Percentiles rank a stretch among this genome's conserved stretches.
phyloP scores from a whole-genome alignment of 176 grass and related monocot genomes.

The Hyparrhenia diplandra region DNA sequence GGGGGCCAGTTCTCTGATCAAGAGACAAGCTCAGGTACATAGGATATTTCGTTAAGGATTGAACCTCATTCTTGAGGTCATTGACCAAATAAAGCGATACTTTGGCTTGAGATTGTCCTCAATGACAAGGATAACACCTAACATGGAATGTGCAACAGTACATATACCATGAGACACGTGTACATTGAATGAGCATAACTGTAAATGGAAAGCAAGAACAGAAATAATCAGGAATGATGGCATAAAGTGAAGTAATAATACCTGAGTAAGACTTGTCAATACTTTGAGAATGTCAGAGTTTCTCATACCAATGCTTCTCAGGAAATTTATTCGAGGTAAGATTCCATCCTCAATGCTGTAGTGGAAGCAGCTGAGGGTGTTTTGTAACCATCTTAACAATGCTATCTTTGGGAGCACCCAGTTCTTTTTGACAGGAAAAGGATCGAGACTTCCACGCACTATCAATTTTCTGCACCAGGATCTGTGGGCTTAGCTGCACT shows the following conservation, averaged over 20 bases:
- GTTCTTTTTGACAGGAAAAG: constrained; percentile 80
- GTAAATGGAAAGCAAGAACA: neutral
- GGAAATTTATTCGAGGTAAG: constrained; percentile 84
- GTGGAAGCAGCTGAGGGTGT: constrained; percentile 90
- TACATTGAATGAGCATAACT: neutral
- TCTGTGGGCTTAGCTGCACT: constrained; percentile 93
- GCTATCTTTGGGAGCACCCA: constrained; percentile 79
- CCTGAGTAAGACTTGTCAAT: constrained; percentile 92
- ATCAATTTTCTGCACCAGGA: constrained; percentile 82
- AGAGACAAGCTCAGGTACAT: constrained; percentile 95
- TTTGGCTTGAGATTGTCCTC: constrained; percentile 77
- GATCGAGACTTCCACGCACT: constrained; percentile 78
- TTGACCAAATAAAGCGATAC: constrained; percentile 83
- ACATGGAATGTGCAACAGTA: constrained; percentile 23
- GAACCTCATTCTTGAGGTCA: constrained; percentile 71
- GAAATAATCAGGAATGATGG: constrained; percentile 13
- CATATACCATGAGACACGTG: constrained; percentile 5
- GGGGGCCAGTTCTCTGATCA: constrained; percentile 84
- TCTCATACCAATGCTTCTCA: constrained; percentile 86
- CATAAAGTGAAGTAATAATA: constrained; percentile 41
- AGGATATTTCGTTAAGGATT: constrained; percentile 86
- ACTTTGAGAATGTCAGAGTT: constrained; percentile 85
- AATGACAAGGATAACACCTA: constrained; percentile 93
- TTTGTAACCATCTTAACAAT: constrained; percentile 96
- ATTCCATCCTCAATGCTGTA: constrained; percentile 98